Base-by-base conservation (phyloP, 768 basidiomycete genomes). In the Hypsizygus marmoreus region DNA sequence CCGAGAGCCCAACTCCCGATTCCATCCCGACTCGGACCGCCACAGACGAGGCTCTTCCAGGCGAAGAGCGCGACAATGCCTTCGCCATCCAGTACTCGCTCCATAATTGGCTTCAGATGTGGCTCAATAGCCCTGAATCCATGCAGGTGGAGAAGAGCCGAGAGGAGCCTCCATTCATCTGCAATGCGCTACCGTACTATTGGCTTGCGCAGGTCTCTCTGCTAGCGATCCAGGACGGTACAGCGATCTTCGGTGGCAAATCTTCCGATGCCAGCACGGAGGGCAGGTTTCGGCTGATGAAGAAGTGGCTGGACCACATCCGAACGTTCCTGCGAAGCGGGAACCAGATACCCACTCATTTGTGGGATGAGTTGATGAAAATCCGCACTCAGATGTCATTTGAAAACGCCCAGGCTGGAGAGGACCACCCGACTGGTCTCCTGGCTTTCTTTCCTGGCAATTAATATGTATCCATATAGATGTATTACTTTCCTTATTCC, bases 101-200 rank as follows among this genome's bases (percentile, higher is more conserved):
- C 26, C 79, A 82, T 55, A 78, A 76, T 54, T 84, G 82, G 82
- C 65, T 82, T 32, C 73, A 76, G 55, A 72, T 75, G 60, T 83
- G 81, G 81, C 60, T 68, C 34, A 60, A 63, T 24, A 68, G 61
- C 49, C 70, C 71, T 7, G 68, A 70, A 43, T 60, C 62, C 10
- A 56, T 62, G 26, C 53, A 54, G 4, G 53, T 58, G 16, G 61
- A 66, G 46, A 58, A 61, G 33, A 51, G 54, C 33, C 44, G 41
- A 10, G 56, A 63, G 11, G 68, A 66, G 31, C 65, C 66, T 8
- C 63, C 72, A 4, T 75, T 76, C 57, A 57, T 72, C 13, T 67
- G 57, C 48, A 66, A 76, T 47, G 76, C 75, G 13, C 60, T 82
- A 9, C 80, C 81, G 8, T 80, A 80, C 61, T 84, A 82, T 60